Percentiles rank a stretch among this genome's conserved stretches.
Evolutionary conservation across 306 rosid species (phyloP).

Genomic region (Calophaca sinica): DNA sequence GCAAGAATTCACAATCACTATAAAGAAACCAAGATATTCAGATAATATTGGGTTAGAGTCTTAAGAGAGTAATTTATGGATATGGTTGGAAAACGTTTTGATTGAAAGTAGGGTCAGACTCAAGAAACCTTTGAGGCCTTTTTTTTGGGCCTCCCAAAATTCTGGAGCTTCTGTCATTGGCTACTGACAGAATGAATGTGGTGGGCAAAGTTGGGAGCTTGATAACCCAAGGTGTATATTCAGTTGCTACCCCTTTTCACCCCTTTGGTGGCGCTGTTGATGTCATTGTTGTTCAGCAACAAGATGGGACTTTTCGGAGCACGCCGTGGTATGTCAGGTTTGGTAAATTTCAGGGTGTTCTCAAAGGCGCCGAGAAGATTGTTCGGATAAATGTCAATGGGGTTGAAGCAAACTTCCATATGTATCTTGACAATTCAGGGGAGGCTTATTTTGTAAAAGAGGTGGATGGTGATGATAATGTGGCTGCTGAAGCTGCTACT

Average conservation of each 20-base stretch:
- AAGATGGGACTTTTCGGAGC: slow-evolving; percentile 86
- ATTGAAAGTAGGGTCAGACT: slow-evolving; percentile 20
- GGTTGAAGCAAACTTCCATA: slow-evolving; percentile 78
- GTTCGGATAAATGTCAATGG: slow-evolving; percentile 83
- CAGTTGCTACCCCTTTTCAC: slow-evolving; percentile 95
- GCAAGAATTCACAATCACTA: slow-evolving; percentile 4
- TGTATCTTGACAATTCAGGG: slow-evolving; percentile 92
- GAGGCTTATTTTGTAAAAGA: slow-evolving; percentile 92
- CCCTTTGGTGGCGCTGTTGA: slow-evolving; percentile 99
- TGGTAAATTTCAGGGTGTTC: slow-evolving; percentile 97
- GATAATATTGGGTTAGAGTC: slow-evolving; percentile 26
- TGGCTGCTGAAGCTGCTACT: slow-evolving; percentile 40
- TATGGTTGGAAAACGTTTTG: neutral
- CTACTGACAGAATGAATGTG: slow-evolving; percentile 67
- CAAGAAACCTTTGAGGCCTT: slow-evolving; percentile 24
- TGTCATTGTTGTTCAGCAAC: slow-evolving; percentile 91
- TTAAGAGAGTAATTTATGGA: slow-evolving; percentile 40
- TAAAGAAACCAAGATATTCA: slow-evolving; percentile 34
- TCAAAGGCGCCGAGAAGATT: slow-evolving; percentile 84
- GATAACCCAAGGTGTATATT: slow-evolving; percentile 76
- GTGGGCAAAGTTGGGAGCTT: slow-evolving; percentile 84
- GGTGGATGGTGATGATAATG: slow-evolving; percentile 61
- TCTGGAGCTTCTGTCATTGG: slow-evolving; percentile 44
- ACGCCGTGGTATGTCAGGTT: slow-evolving; percentile 96
- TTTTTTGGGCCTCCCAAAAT: slow-evolving; percentile 40